Percentiles rank a stretch among this genome's conserved stretches.
phyloP scores from a whole-genome alignment of 2,329 filamentous ascomycete genomes.

The Fusarium sambucinum region DNA sequence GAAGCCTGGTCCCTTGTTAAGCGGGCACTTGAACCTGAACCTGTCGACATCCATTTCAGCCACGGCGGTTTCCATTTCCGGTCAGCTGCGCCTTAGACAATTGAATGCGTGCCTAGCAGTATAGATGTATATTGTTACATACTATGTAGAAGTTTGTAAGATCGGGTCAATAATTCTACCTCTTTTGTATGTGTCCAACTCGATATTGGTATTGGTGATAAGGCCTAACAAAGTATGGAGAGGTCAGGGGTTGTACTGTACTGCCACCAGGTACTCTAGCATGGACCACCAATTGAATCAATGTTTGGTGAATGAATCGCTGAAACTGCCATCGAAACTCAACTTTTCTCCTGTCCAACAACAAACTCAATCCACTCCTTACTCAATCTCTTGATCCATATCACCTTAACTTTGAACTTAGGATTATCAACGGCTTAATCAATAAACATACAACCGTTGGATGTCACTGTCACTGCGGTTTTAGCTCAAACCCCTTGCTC shows the following conservation, averaged over 20 bases:
- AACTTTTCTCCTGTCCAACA: not conserved
- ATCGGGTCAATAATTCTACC: not conserved
- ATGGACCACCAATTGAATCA: conserved; percentile 1
- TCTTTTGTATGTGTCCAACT: not conserved
- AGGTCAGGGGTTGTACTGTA: conserved; percentile 1
- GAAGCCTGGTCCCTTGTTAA: not conserved
- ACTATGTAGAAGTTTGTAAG: not conserved
- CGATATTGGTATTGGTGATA: not conserved
- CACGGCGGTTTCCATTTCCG: conserved; percentile 30
- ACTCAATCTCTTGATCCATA: accelerated
- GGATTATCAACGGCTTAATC: not conserved
- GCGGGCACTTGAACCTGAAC: not conserved
- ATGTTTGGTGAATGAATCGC: conserved; percentile 10
- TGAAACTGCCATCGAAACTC: not conserved
- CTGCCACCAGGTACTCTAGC: not conserved
- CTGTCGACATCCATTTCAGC: conserved; percentile 23
- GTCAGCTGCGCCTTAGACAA: conserved; percentile 5
- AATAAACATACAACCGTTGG: not conserved
- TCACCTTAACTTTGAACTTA: not conserved
- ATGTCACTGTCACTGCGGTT: conserved; percentile 2
- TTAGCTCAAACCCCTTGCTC: conserved; percentile 9
- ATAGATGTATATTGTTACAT: too few relatives aligned
- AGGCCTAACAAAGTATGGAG: conserved; percentile 5
- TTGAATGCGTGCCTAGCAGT: not conserved
- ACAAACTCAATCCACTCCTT: not conserved